Evolutionary conservation across 345 rosid genomes (phyloP), one percentile per base, ranked within the genome.

Genomic region (Pistacia integerrima): DNA sequence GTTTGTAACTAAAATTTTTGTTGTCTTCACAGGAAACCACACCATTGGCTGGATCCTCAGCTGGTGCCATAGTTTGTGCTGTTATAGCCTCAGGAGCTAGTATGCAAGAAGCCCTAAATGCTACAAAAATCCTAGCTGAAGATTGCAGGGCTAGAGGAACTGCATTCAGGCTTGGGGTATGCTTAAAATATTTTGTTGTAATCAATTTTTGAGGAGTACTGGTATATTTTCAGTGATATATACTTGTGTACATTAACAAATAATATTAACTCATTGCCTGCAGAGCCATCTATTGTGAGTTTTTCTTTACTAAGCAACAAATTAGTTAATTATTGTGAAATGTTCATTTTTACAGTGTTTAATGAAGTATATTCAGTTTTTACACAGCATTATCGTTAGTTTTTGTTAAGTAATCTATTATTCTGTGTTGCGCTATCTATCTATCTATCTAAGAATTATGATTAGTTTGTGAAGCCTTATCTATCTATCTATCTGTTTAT

Each of bases 101-200:
- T 58, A 96, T 91, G 98, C 78, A 72, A 11, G 96, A 91, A 65
- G 98, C 93, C 35, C 79, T 96, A 75, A 63, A 75, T 58, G 92
- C 88, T 73, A 92, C 97, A 64, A 93, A 96, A 84, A 30, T 71
- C 64, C 83, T 93, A 61, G 97, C 97, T 62, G 85, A 90, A 56
- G 84, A 96, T 78, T 93, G 97, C 79, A 88, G 99, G 55, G 84
- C 80, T 44, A 96, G 78, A 62, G 99, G 99, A 75, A 96, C 97
- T 79, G 97, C 97, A 54, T 93, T 93, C 73, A 93, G 97, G 70
- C 96, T 96, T 55, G 98, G 99, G 92, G 99, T 96, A 85, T 75
- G 86, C 66, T 49, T 72, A 74, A 25, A 56, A 41, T 41, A 41
- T 8, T 41, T 41, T 41, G 69, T 10, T 64, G 14, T 59, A 17